Base-by-base conservation (phyloP, 2,329 filamentous ascomycete species). In the Aspergillus luchuensis region DNA sequence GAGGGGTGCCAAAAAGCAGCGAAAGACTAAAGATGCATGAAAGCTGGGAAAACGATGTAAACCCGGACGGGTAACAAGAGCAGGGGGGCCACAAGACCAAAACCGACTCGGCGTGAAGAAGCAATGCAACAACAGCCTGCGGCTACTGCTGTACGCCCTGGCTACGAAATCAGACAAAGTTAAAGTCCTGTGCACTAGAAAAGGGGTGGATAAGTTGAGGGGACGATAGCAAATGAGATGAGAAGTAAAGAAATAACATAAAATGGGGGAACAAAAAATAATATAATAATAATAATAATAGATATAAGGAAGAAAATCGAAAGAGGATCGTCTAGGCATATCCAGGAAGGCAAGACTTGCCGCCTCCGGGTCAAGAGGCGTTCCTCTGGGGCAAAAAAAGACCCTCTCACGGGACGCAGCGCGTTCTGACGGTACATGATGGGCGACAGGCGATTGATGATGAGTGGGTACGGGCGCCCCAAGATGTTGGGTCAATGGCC, bases 61-160 rank as follows among this genome's bases (percentile, higher is more conserved):
- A 61, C 58, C 49, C 63, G 60, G 56, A 65, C 59, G 55, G 63
- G 49, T 61, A 23, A 61, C 48, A 23, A 13, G 52, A 60, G 62
- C 57, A 61, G 59, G 65, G 64, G 65, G 64, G 58, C 33, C 38
- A 58, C 56, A 41, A 57, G 58, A 60, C 36, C 60, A 48, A 59
- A 38, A 51, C 43, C 49, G 59, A 54, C 54, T 57, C 60, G 57
- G 52, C 50, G 43, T 64, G 62, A 64, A 60, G 60, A 63, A 59
- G 58, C 58, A 48, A 66, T 67, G 65, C 63, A 67, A 63, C 64
- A 65, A 66, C 62, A 66, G 58, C 39, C 59, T 63, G 65, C 58
- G 64, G 57, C 66, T 69, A 64, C 66, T 65, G 67, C 52, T 69
- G 66, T 69, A 61, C 64, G 62, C 61, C 55, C 58, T 61, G 51